Evolutionary conservation across 2,329 filamentous ascomycete genomes (phyloP), one percentile per base, ranked within the genome.

Genomic region (Camptophora hylomeconis): DNA sequence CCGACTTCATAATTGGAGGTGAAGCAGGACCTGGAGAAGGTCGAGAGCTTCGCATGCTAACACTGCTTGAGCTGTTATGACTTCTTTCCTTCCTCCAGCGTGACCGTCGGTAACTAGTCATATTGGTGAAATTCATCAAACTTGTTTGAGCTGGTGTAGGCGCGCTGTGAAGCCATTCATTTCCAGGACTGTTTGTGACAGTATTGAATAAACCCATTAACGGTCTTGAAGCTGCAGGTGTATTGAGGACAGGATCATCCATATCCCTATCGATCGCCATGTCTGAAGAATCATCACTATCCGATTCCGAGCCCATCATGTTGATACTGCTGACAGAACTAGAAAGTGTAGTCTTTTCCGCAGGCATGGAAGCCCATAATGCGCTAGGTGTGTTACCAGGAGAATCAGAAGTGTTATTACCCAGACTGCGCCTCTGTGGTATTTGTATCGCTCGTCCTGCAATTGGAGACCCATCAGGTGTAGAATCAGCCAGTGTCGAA

Each of bases 401-500:
- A 3, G 76, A 78, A 40, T 84, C 79, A 45, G 52, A 57, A 26
- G 48, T 51, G 28, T 45, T 49, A 10, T 52, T 42, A 15, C 50
- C 54, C 16, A 54, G 36, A 11, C 54, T 52, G 32, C 65, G 69
- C 28, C 69, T 58, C 20, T 61, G 56, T 3, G 72, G 70, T 30
- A 75, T 75, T 33, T 61, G 62, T 49, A 75, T 62, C 2, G 65
- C 67, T 38, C 79, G 73, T 21, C 77, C 75, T 29, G 75, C 75
- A 31, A 89, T 76, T 1, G 89, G 89, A 1, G 86, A 94, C 0
- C 83, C 89, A 51, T 92, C 84, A 3, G 86, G 84, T 4, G 81
- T 89, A 1, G 81, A 80, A 51, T 93, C 82, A 32, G 87, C 86
- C 6, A 95, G 69, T 1, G 81, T 95, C 10, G 87, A 94, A 54